A percentile compares a stretch with the other conserved stretches of the same genome.
Evolutionary conservation across 768 basidiomycete species (phyloP).

Genomic region (Basidioascus undulatus): DNA sequence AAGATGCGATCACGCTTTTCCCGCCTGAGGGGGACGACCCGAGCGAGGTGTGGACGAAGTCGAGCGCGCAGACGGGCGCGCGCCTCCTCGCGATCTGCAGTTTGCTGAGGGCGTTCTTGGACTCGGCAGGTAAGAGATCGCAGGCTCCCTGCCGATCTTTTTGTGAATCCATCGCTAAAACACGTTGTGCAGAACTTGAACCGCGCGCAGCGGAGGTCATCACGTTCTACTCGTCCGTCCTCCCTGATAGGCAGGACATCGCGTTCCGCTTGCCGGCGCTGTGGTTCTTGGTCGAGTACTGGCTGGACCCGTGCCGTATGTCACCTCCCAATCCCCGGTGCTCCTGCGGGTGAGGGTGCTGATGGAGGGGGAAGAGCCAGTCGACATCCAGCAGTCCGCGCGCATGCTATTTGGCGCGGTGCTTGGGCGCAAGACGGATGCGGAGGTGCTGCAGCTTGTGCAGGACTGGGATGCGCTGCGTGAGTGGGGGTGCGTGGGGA

Average conservation of each 20-base stretch:
- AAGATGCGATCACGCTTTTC: no score
- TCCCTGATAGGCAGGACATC: constrained; percentile 35
- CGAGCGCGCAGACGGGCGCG: no score
- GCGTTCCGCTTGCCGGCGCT: constrained; percentile 44
- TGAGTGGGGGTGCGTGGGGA: constrained; percentile 17
- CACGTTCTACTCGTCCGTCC: constrained; percentile 52
- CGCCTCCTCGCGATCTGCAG: no score
- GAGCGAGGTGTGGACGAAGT: no score
- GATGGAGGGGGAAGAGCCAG: constrained; percentile 18
- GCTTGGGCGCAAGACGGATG: constrained; percentile 39
- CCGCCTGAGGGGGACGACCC: no score
- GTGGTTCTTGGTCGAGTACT: constrained; percentile 42
- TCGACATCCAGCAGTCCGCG: constrained; percentile 52
- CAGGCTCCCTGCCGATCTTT: no score
- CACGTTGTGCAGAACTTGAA: constrained; percentile 47
- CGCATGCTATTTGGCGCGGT: constrained; percentile 54
- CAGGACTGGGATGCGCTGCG: constrained; percentile 41
- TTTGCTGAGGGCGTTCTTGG: no score
- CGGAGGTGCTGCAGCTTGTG: constrained; percentile 33
- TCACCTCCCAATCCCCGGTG: neutral
- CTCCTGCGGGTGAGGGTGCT: neutral
- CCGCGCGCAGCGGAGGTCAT: constrained; percentile 48
- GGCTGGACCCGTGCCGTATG: constrained; percentile 53
- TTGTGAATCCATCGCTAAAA: no score
- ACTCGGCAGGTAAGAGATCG: no score